Conservation (phyloP, 495 filamentous ascomycete genomes). For the Annulohypoxylon moriforme region DNA sequence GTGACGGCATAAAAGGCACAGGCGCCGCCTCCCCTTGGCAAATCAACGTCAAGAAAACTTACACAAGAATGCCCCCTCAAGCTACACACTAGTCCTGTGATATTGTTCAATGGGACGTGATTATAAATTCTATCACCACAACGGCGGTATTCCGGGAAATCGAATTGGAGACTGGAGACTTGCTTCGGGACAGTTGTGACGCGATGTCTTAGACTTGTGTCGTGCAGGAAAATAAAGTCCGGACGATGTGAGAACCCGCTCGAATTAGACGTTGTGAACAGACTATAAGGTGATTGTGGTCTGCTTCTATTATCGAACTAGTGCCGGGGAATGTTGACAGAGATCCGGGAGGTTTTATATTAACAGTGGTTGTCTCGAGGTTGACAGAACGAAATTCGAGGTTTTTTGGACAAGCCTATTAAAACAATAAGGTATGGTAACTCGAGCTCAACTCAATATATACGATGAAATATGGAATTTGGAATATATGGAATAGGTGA, state of each 20-base stretch:
- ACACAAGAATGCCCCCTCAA: slow-evolving; percentile 25
- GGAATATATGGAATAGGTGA: too few species aligned
- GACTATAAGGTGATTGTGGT: not conserved
- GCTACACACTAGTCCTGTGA: slow-evolving; percentile 29
- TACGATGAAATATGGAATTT: slow-evolving; percentile 33
- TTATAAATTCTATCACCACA: slow-evolving; percentile 26
- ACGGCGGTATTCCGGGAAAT: slow-evolving; percentile 4
- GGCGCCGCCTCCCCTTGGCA: slow-evolving; percentile 7
- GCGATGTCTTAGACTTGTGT: slow-evolving; percentile 11
- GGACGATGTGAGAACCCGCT: slow-evolving; percentile 35
- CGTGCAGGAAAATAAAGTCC: slow-evolving; percentile 27
- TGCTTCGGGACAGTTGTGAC: slow-evolving; percentile 3
- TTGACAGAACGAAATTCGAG: slow-evolving; percentile 17
- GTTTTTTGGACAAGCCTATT: slow-evolving; percentile 28
- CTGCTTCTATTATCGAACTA: not conserved
- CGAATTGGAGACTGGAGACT: slow-evolving; percentile 4
- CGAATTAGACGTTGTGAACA: slow-evolving; percentile 24
- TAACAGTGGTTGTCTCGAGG: not conserved
- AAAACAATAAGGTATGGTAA: slow-evolving; percentile 28
- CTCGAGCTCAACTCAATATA: slow-evolving; percentile 33
- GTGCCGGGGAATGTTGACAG: not conserved
- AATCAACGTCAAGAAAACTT: slow-evolving; percentile 37
- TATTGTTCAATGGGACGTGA: slow-evolving; percentile 25
- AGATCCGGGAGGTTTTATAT: slow-evolving; percentile 5
- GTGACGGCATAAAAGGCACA: slow-evolving; percentile 13